These are phyloP conservation scores for Hirschioporus abietinus DNA, from an alignment of 768 basidiomycete species.

Conservation along the genomic window DNA sequence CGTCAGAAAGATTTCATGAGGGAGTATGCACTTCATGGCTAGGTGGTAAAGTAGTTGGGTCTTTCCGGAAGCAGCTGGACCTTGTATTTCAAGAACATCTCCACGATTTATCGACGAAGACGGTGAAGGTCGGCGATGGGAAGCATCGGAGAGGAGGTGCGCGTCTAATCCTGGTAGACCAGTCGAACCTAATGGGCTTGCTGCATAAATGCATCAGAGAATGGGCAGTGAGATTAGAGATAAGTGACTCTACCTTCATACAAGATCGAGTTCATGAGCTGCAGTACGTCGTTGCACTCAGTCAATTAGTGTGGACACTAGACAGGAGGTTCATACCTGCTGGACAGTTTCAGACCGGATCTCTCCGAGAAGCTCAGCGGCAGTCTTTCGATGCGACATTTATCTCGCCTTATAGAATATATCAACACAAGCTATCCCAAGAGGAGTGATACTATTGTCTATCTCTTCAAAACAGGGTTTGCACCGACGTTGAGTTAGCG, in stretches of 20 bases:
- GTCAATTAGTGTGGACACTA: conserved; percentile 13
- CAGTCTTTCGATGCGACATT: not conserved
- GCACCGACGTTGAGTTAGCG: too few species aligned
- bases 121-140: conserved; percentile 11
- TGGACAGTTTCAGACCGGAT: conserved; percentile 31
- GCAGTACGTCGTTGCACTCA: conserved; percentile 7
- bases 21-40: conserved; percentile 53
- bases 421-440: not conserved
- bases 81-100: conserved; percentile 74
- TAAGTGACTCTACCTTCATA: conserved; percentile 32
- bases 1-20: conserved; percentile 21
- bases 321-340: conserved; percentile 19
- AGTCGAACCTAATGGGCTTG: conserved; percentile 25
- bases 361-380: conserved; percentile 26
- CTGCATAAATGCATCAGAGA: conserved; percentile 17
- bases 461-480: too few species aligned
- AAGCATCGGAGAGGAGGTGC: conserved; percentile 16
- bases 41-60: conserved; percentile 71
- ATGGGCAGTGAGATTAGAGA: conserved; percentile 5
- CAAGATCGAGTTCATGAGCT: conserved; percentile 37
- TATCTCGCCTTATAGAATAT: not conserved
- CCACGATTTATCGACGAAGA: conserved; percentile 39
- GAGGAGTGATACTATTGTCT: not conserved
- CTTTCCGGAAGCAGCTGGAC: conserved; percentile 70
- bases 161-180: conserved; percentile 30